A percentile compares a stretch with the other conserved stretches of the same genome.
These are phyloP conservation scores for Lodderomyces pseudojiufengensis DNA, from an alignment of 1,139 yeast species.

Conservation along the genomic window DNA sequence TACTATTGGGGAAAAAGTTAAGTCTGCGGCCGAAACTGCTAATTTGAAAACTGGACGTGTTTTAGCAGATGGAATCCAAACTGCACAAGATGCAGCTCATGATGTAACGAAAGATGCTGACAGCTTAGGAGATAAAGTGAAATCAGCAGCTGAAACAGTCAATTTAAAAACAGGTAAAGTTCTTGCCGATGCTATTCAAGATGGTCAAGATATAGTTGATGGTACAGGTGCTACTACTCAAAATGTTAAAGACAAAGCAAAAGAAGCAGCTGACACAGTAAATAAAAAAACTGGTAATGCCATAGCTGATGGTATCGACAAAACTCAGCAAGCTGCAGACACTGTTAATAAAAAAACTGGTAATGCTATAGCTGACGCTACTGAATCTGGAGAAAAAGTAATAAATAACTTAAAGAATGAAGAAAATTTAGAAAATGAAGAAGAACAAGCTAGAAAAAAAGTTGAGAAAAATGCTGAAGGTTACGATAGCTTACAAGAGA, in stretches of 20 bases:
- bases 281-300: slow-evolving; percentile 25
- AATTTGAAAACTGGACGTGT: slow-evolving; percentile 3
- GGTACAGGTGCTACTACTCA: slow-evolving; percentile 1
- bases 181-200: slow-evolving; percentile 23
- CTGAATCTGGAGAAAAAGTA: slow-evolving; percentile 17
- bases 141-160: background rate
- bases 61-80: background rate
- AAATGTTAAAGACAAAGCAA: slow-evolving; percentile 13
- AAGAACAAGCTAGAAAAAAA: slow-evolving; percentile 7
- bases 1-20: too few relatives aligned
- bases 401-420: slow-evolving; percentile 2
- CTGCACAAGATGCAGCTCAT: slow-evolving; percentile 36
- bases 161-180: slow-evolving; percentile 14
- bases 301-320: slow-evolving; percentile 26
- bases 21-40: slow-evolving; percentile 3
- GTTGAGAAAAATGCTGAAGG: slow-evolving; percentile 27
- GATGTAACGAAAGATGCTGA: too few relatives aligned
- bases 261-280: slow-evolving; percentile 15
- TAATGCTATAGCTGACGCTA: slow-evolving; percentile 26
- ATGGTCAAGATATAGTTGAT: background rate
- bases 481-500: slow-evolving; percentile 38
- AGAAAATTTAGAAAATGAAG: background rate
- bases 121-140: slow-evolving; percentile 14
- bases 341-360: slow-evolving; percentile 24
- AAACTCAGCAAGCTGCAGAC: slow-evolving; percentile 8